Evolutionary conservation across 2,329 filamentous ascomycete genomes (phyloP).

Genomic region (Sclerotinia minor): DNA sequence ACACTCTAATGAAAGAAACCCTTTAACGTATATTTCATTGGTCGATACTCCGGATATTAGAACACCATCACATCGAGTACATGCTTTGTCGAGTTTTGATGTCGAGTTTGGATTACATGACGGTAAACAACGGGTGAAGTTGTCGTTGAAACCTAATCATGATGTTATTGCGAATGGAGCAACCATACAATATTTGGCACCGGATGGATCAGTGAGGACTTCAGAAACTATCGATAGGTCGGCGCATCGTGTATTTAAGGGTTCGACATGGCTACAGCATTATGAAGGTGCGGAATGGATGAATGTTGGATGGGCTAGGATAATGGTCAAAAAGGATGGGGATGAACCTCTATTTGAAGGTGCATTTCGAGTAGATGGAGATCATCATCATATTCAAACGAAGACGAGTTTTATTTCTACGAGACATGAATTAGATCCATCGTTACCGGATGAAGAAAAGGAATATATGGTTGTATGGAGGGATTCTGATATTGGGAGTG

Average conservation of each 20-base stretch:
- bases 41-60: slow-evolving; percentile 76
- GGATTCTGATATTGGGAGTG: slow-evolving; percentile 72
- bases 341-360: slow-evolving; percentile 81
- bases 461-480: slow-evolving; percentile 90
- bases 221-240: slow-evolving; percentile 70
- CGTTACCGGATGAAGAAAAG: slow-evolving; percentile 51
- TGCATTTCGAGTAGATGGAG: slow-evolving; percentile 75
- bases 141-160: slow-evolving; percentile 85
- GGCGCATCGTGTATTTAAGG: slow-evolving; percentile 82
- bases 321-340: slow-evolving; percentile 77
- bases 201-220: slow-evolving; percentile 66
- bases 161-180: slow-evolving; percentile 81
- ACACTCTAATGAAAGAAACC: slow-evolving; percentile 73
- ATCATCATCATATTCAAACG: slow-evolving; percentile 85
- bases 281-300: slow-evolving; percentile 66
- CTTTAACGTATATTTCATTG: slow-evolving; percentile 70
- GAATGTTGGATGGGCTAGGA: slow-evolving; percentile 81
- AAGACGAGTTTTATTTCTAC: slow-evolving; percentile 72
- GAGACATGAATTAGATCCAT: slow-evolving; percentile 69
- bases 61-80: slow-evolving; percentile 74
- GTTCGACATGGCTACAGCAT: slow-evolving; percentile 69
- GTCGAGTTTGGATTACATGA: slow-evolving; percentile 75
- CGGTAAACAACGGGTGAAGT: slow-evolving; percentile 67
- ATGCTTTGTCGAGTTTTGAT: slow-evolving; percentile 81
- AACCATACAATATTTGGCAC: slow-evolving; percentile 67